A percentile compares a stretch with the other conserved stretches of the same genome.
These are phyloP conservation scores for Detonula confervacea DNA, from an alignment of 352 stramenopile species.

Conservation along the genomic window DNA sequence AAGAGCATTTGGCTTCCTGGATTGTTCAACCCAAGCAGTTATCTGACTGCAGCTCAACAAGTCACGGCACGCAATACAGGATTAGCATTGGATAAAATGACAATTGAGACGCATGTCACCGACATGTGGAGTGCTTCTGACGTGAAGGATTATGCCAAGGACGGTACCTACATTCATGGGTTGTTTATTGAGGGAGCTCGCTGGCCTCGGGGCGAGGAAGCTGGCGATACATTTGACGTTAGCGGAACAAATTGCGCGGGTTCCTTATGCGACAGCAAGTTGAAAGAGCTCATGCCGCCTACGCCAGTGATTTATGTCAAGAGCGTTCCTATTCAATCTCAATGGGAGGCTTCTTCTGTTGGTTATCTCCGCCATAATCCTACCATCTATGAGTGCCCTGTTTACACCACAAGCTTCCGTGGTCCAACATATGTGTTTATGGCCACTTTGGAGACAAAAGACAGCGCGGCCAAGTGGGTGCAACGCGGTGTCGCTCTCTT, in stretches of 20 bases:
- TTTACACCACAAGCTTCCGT: slow-evolving; percentile 97
- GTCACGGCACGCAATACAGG: slow-evolving; percentile 96
- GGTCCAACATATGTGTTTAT: slow-evolving; percentile 96
- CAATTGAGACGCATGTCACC: slow-evolving; percentile 94
- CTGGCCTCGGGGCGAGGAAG: slow-evolving; percentile 90
- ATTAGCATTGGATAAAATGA: slow-evolving; percentile 94
- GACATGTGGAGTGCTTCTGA: slow-evolving; percentile 91
- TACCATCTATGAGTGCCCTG: slow-evolving; percentile 94
- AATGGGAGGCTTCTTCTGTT: slow-evolving; percentile 94
- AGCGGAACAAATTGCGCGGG: slow-evolving; percentile 89
- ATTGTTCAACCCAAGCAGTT: slow-evolving; percentile 96
- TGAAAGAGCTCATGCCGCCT: slow-evolving; percentile 93
- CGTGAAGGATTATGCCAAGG: slow-evolving; percentile 79
- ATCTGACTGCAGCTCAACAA: slow-evolving; percentile 96
- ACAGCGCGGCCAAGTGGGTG: slow-evolving; percentile 90
- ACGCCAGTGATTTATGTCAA: slow-evolving; percentile 96
- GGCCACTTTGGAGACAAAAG: slow-evolving; percentile 92
- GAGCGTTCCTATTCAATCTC: slow-evolving; percentile 91
- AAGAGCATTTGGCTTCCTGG: slow-evolving; percentile 94
- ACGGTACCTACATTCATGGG: slow-evolving; percentile 94
- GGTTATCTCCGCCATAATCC: slow-evolving; percentile 93
- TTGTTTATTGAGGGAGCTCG: slow-evolving; percentile 95
- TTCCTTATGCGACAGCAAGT: slow-evolving; percentile 91
- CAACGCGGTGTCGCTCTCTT: slow-evolving; percentile 92
- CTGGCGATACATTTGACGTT: slow-evolving; percentile 88